phyloP scores from a whole-genome alignment of 2,329 filamentous ascomycete species.

The Fusarium graminum region DNA sequence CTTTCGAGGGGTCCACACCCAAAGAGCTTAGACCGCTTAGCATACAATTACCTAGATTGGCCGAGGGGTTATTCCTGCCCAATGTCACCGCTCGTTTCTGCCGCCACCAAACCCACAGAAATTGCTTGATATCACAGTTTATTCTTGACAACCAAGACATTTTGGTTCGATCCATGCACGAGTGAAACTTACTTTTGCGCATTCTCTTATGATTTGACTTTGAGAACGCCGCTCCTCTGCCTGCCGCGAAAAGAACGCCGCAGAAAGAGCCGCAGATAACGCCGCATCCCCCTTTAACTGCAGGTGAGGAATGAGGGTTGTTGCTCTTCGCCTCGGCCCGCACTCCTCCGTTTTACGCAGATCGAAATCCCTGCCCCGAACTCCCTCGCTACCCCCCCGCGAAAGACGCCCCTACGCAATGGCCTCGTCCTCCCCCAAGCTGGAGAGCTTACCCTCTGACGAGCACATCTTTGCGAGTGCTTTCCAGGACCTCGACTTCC shows the following conservation, averaged over 20 bases:
- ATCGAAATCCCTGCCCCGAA: conserved; percentile 38
- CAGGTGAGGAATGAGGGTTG: conserved; percentile 48
- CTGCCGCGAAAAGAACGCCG: conserved; percentile 18
- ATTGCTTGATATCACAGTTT: conserved; percentile 32
- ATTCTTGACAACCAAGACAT: conserved; percentile 8
- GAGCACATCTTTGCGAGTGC: conserved; percentile 34
- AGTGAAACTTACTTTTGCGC: neutral
- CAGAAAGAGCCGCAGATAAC: conserved; percentile 5
- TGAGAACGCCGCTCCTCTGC: conserved; percentile 8
- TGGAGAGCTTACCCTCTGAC: conserved; percentile 19
- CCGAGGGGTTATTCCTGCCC: conserved; percentile 47
- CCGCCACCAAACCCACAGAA: conserved; percentile 43
- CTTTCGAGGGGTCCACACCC: conserved; percentile 6
- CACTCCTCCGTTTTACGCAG: conserved; percentile 40
- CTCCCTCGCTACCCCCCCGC: conserved; percentile 26
- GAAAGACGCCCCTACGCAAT: conserved; percentile 36
- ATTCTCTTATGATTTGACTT: conserved; percentile 6
- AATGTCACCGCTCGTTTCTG: conserved; percentile 48
- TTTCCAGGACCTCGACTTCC: conserved; percentile 38
- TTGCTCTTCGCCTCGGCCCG: conserved; percentile 45
- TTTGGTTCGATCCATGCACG: neutral
- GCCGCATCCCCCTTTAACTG: conserved; percentile 15
- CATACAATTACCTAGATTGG: conserved; percentile 19
- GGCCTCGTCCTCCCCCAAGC: conserved; percentile 33
- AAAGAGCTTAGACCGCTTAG: conserved; percentile 27